Base-by-base conservation (phyloP, 768 basidiomycete species). In the Leucosporidium scottii region DNA sequence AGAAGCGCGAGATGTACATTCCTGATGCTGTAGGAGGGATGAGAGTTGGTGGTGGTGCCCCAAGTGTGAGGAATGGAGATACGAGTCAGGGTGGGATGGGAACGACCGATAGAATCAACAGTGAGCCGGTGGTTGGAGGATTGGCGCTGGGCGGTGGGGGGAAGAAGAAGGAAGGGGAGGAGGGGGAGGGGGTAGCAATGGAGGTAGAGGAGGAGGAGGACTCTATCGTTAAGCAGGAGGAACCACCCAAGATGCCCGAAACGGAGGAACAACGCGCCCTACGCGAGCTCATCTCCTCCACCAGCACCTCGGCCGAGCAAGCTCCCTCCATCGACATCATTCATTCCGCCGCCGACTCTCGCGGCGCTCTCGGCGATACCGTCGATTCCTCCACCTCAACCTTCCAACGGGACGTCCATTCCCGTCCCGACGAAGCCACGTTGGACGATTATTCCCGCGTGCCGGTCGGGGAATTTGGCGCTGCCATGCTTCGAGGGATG, bases 401-500 rank as follows among this genome's bases (percentile, higher is more conserved):
- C 0, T 86, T 88, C 75, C 84, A 84, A 65, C 86, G 91, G 77
- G 94, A 97, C 75, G 83, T 98, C 5, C 82, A 82, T 23, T 86
- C 86, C 20, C 84, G 94, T 8, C 80, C 80, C 5, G 75, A 78
- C 57, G 77, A 66, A 61, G 77, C 93, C 1, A 85, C 89, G 0
- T 79, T 89, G 23, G 86, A 89, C 0, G 94, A 93, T 78, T 99
- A 98, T 76, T 85, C 85, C 47, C 87, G 91, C 25, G 85, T 97
- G 0, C 96, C 96, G 0, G 87, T 99, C 21, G 87, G 88, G 8
- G 88, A 90, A 64, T 99, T 98, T 72, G 94, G 96, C 9, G 86
- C 89, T 7, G 96, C 96, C 10, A 83, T 98, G 73, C 82, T 96
- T 6, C 84, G 93, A 55, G 94, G 94, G 0, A 98, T 98, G 96